Evolutionary conservation across 345 rosid genomes (phyloP).

Genomic region (Litchi chinensis): DNA sequence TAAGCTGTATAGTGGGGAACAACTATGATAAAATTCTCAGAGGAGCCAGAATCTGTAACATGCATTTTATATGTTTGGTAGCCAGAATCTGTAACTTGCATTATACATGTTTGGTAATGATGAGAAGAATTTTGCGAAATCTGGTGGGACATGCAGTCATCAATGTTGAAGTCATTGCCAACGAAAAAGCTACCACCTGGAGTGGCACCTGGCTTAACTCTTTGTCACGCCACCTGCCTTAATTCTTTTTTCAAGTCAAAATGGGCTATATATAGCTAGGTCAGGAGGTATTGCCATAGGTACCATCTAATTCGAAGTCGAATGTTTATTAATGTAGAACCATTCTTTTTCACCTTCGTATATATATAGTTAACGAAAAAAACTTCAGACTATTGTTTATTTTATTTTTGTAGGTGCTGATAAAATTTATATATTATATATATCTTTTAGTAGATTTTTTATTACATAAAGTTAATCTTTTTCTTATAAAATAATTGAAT

Average conservation of each 20-base stretch:
- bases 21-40: conserved; percentile 7
- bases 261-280: not conserved
- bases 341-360: conserved; percentile 14
- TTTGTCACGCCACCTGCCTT: too few species aligned
- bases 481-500: too few species aligned
- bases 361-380: not conserved
- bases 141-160: conserved; percentile 8
- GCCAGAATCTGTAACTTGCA: conserved; percentile 12
- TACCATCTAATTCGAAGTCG: not conserved
- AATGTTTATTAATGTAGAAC: not conserved
- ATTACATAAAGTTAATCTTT: too few species aligned
- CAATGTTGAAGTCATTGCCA: conserved; percentile 11
- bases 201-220: not conserved
- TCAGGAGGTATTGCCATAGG: too few species aligned
- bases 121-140: conserved; percentile 25
- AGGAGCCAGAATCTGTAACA: conserved; percentile 16
- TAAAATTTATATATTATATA: too few species aligned
- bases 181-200: not conserved
- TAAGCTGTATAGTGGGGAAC: conserved; percentile 22
- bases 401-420: not conserved
- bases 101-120: conserved; percentile 18
- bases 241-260: not conserved
- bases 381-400: not conserved
- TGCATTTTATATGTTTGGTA: conserved; percentile 9
- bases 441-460: too few species aligned